Evolutionary conservation across 352 stramenopile genomes (phyloP).

Genomic region (Peronospora farinosa): DNA sequence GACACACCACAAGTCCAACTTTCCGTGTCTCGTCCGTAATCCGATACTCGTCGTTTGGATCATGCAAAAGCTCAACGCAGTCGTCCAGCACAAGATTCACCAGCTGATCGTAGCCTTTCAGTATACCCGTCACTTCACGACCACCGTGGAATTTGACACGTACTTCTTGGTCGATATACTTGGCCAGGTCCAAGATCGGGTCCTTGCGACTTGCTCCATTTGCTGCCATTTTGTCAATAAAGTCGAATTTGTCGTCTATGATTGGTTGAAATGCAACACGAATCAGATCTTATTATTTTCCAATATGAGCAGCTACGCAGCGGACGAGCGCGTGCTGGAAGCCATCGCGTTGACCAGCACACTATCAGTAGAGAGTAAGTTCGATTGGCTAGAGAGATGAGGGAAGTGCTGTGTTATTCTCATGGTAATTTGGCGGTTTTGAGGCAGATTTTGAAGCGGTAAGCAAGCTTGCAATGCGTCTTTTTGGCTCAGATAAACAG

Average conservation of each 20-base stretch:
- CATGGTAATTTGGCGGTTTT: background rate
- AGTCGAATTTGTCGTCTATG: constrained; percentile 7
- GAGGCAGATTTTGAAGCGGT: constrained; percentile 49
- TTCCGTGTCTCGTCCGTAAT: constrained; percentile 89
- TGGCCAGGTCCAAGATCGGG: constrained; percentile 91
- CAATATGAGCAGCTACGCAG: constrained; percentile 37
- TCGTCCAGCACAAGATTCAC: constrained; percentile 97
- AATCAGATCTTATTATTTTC: constrained; percentile 23
- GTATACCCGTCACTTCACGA: constrained; percentile 85
- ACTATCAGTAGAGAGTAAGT: constrained; percentile 40
- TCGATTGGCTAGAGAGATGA: background rate
- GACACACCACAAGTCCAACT: constrained; percentile 91
- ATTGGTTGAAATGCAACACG: constrained; percentile 24
- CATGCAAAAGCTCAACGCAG: constrained; percentile 92
- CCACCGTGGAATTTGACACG: constrained; percentile 93
- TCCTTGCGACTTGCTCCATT: constrained; percentile 57
- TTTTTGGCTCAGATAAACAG: constrained; percentile 66
- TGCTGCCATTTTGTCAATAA: constrained; percentile 38
- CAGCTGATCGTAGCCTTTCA: constrained; percentile 95
- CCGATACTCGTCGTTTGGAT: constrained; percentile 85
- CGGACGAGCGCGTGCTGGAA: constrained; percentile 61
- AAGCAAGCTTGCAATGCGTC: constrained; percentile 45
- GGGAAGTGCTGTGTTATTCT: background rate
- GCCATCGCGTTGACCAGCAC: constrained; percentile 30
- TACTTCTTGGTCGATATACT: constrained; percentile 92